Evolutionary conservation across 352 stramenopile species (phyloP), one percentile per base, ranked within the genome.

Genomic region (Phytophthora hybrid): DNA sequence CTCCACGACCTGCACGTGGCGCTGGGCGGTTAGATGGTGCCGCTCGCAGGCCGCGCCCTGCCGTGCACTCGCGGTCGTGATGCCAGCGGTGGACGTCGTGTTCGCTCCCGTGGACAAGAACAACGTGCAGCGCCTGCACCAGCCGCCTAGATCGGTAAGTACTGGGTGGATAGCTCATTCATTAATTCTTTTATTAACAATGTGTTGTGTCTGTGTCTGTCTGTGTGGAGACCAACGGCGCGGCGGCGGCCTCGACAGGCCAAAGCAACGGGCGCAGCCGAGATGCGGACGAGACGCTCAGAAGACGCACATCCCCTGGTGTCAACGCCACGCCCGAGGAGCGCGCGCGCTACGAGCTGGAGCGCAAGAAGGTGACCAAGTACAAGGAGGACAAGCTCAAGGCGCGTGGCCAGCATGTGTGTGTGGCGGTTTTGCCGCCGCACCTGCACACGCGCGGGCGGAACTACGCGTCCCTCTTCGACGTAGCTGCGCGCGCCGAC

Each of bases 1-100:
- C 80, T 95, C 44, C 89, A 87, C 71, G 89, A 93, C 64, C 82
- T 94, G 63, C 89, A 95, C 64, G 82, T 92, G 61, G 76, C 82
- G 19, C 78, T 89, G 4, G 89, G 89, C 31, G 89, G 87, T 49
- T 94, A 95, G 76, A 98, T 98, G 91, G 94, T 98, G 46, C 88
- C 93, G 58, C 99, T 99, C 80, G 98, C 97, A 0, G 97, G 98
- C 56, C 99, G 99, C 82, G 83, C 93, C 53, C 97, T 99, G 69
- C 98, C n/a, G 95, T 99, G 29, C 90, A n/a, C n/a, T n/a, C n/a
- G n/a, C n/a, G n/a, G n/a, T n/a, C n/a, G n/a, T n/a, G n/a, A n/a
- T n/a, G n/a, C n/a, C n/a, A n/a, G n/a, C n/a, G n/a, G n/a, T n/a
- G n/a, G n/a, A n/a, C n/a, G n/a, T n/a, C n/a, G n/a, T n/a, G n/a